Percentiles rank a stretch among this genome's conserved stretches.
phyloP scores from a whole-genome alignment of 257 asterid species.

The Eustoma russellianum region DNA sequence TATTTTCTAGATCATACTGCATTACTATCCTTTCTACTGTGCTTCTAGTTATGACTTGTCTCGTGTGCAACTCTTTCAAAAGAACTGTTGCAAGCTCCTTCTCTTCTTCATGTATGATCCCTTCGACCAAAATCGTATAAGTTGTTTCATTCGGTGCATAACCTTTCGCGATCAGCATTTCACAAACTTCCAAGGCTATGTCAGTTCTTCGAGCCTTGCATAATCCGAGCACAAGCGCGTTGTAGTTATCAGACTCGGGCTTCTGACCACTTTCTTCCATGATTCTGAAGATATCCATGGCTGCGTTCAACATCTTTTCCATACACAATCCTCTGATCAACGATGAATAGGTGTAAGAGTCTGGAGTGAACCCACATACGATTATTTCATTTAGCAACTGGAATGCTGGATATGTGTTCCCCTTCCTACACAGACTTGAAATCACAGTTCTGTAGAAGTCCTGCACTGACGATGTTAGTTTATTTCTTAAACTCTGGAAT shows the following conservation, averaged over 20 bases:
- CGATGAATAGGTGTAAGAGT: constrained; percentile 67
- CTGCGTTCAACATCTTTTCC: constrained; percentile 71
- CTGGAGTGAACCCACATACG: constrained; percentile 51
- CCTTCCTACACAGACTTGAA: constrained; percentile 60
- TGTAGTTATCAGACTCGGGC: constrained; percentile 56
- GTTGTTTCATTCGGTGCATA: constrained; percentile 68
- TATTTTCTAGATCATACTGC: constrained; percentile 62
- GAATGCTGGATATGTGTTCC: constrained; percentile 67
- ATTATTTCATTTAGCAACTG: constrained; percentile 56
- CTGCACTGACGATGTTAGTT: constrained; percentile 33
- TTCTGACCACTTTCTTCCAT: constrained; percentile 51
- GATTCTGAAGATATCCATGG: constrained; percentile 41
- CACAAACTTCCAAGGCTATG: constrained; percentile 46
- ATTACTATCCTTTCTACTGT: constrained; percentile 57
- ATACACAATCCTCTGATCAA: constrained; percentile 68
- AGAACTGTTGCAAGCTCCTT: constrained; percentile 50
- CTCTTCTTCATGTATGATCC: constrained; percentile 53
- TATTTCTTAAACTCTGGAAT: constrained; percentile 49
- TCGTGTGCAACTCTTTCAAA: constrained; percentile 50
- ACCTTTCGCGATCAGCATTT: constrained; percentile 56
- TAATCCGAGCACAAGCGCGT: constrained; percentile 71
- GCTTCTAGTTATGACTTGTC: constrained; percentile 38
- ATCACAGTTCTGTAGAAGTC: constrained; percentile 55
- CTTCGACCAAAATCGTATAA: constrained; percentile 64
- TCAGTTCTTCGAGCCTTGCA: constrained; percentile 74